These are phyloP conservation scores for Phaeolepiota aurea DNA, from an alignment of 768 basidiomycete species.

Conservation along the genomic window DNA sequence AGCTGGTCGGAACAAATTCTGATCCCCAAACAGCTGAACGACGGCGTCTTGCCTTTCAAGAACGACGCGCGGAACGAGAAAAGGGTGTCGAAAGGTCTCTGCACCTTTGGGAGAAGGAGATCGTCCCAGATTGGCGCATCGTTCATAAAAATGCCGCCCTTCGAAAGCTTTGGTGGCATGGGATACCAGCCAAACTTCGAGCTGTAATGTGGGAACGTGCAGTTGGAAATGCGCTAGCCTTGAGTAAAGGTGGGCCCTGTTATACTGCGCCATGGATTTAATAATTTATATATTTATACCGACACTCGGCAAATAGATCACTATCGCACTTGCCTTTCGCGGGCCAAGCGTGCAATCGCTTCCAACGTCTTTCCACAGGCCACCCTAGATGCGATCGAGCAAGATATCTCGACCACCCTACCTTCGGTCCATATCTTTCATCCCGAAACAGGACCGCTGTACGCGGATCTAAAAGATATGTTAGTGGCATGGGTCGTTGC, in stretches of 20 bases:
- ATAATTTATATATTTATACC: no score
- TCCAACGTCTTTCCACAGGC: constrained; percentile 60
- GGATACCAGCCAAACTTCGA: constrained; percentile 77
- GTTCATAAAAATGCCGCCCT: constrained; percentile 59
- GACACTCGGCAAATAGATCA: no score
- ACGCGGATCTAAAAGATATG: constrained; percentile 77
- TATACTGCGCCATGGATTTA: background rate
- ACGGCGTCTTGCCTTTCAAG: constrained; percentile 51
- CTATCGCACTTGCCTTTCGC: constrained; percentile 59
- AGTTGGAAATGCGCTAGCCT: constrained; percentile 75
- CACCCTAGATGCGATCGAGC: constrained; percentile 56
- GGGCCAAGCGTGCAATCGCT: constrained; percentile 64
- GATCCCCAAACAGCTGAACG: constrained; percentile 53
- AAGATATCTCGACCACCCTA: constrained; percentile 67
- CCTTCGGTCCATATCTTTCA: constrained; percentile 78
- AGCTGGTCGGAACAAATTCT: constrained; percentile 2
- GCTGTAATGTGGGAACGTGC: constrained; percentile 78
- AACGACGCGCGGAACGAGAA: constrained; percentile 57
- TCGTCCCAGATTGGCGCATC: constrained; percentile 77
- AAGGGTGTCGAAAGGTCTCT: constrained; percentile 62
- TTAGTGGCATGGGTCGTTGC: constrained; percentile 84
- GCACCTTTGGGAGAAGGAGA: constrained; percentile 67
- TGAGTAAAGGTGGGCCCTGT: constrained; percentile 61
- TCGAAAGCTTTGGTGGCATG: constrained; percentile 79
- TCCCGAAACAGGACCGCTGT: constrained; percentile 67